Conservation (phyloP, 805 yeast genomes). For the Candida xyloterini region DNA sequence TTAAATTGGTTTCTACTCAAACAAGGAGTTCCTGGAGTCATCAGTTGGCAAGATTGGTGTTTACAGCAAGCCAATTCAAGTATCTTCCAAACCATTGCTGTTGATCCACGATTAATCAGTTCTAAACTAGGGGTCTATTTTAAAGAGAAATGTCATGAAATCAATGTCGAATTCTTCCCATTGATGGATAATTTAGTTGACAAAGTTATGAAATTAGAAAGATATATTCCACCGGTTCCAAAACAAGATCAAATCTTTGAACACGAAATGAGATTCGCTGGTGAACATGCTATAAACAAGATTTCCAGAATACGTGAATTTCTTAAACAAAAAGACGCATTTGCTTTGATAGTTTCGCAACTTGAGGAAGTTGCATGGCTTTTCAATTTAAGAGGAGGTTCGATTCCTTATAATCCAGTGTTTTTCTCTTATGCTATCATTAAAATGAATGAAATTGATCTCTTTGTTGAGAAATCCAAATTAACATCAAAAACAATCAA, state of each 20-base stretch:
- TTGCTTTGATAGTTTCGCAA: slow-evolving; percentile 49
- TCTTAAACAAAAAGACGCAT: slow-evolving; percentile 30
- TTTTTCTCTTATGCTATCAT: slow-evolving; percentile 67
- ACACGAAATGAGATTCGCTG: slow-evolving; percentile 40
- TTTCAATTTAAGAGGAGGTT: slow-evolving; percentile 53
- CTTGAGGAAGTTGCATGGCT: slow-evolving; percentile 55
- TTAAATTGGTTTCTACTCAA: slow-evolving; percentile 74
- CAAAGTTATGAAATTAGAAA: slow-evolving; percentile 55
- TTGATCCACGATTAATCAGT: slow-evolving; percentile 76
- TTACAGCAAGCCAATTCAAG: slow-evolving; percentile 49
- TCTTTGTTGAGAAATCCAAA: slow-evolving; percentile 43
- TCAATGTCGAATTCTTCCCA: slow-evolving; percentile 46
- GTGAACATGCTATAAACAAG: slow-evolving; percentile 39
- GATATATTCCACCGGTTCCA: slow-evolving; percentile 15
- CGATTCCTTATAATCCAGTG: slow-evolving; percentile 82
- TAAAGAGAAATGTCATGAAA: slow-evolving; percentile 29
- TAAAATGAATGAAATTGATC: slow-evolving; percentile 33
- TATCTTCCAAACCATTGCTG: slow-evolving; percentile 59
- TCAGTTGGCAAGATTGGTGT: slow-evolving; percentile 81
- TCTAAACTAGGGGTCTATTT: slow-evolving; percentile 44
- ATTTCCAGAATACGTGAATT: slow-evolving; percentile 30
- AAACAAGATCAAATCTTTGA: slow-evolving; percentile 31
- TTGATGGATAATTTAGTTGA: slow-evolving; percentile 69
- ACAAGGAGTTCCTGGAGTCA: slow-evolving; percentile 69
- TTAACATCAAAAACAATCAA: slow-evolving; percentile 27